Base-by-base conservation (phyloP, 495 filamentous ascomycete species). In the Aspergillus nanangensis region DNA sequence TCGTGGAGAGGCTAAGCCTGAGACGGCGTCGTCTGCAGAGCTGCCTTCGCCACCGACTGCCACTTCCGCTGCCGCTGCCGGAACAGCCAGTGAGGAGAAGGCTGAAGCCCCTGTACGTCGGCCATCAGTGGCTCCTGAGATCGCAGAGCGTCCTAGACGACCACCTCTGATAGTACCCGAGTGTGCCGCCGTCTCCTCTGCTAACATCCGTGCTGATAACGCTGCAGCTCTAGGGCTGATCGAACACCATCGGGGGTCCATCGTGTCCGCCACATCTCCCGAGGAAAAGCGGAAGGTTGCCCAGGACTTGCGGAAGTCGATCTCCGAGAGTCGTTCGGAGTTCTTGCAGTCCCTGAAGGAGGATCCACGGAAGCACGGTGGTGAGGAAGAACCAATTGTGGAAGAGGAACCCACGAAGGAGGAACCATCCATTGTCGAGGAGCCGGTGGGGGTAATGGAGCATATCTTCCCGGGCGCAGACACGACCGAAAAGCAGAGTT, bases 131-230 rank as follows among this genome's bases (percentile, higher is more conserved):
- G 64, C 55, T 38, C 52, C 62, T 43, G 67, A 69, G 23, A 53
- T 66, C 13, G 55, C 60, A 7, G 63, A 56, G 39, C 27, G 31
- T 20, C 44, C 34, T n/a, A 62, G 61, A 41, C 56, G 71, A 13
- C 71, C 71, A 3, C 44, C 61, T 20, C 51, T 74, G 18, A 39
- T 39, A 1, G 54, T 68, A 11, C 65, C 68, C 9, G 69, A 75
- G 44, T 36, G 48, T n/a, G 71, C 71, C 32, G 71, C 71, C 7
- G 60, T 60, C 9, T 75, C 71, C 2, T 66, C 63, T 41, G 66
- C 69, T 4, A 71, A 72, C 45, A 67, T 75, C 56, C 66, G 55
- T 47, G 68, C 61, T 33, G 71, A 66, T 41, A 69, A 69, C 40
- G 66, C 64, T 29, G 65, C 69, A 58, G 44, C 51, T 38, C 38